phyloP scores from a whole-genome alignment of 768 basidiomycete genomes.

The Russula earlei region DNA sequence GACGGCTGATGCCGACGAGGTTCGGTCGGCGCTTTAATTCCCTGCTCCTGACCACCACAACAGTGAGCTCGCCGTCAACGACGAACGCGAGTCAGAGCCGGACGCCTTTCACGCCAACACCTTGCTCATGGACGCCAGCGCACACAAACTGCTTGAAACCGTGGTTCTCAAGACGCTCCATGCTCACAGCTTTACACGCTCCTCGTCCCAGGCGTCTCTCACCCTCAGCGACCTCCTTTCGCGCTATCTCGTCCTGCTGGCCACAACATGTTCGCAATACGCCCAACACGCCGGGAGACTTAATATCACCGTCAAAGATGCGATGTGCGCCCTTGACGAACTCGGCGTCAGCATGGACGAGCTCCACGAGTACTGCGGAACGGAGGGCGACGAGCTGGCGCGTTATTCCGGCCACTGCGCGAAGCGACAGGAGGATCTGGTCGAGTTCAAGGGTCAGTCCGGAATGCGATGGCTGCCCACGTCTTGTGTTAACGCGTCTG shows the following conservation, averaged over 20 bases:
- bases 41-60: slow-evolving; percentile 21
- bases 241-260: slow-evolving; percentile 59
- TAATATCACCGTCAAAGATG: slow-evolving; percentile 48
- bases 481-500: slow-evolving; percentile 24
- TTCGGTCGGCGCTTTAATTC: slow-evolving; percentile 19
- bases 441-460: slow-evolving; percentile 62
- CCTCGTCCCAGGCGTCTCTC: slow-evolving; percentile 61
- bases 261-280: slow-evolving; percentile 60
- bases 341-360: slow-evolving; percentile 66
- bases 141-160: slow-evolving; percentile 56
- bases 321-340: slow-evolving; percentile 58
- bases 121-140: slow-evolving; percentile 40
- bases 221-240: slow-evolving; percentile 69
- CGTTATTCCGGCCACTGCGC: slow-evolving; percentile 57
- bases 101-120: not conserved
- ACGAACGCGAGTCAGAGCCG: slow-evolving; percentile 13
- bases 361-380: slow-evolving; percentile 51
- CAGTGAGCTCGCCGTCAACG: slow-evolving; percentile 18
- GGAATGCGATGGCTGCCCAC: slow-evolving; percentile 20
- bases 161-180: slow-evolving; percentile 63
- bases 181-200: slow-evolving; percentile 65
- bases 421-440: slow-evolving; percentile 61
- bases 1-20: slow-evolving; percentile 8
- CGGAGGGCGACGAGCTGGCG: slow-evolving; percentile 59
- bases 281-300: slow-evolving; percentile 68